Evolutionary conservation across 129 eudicot genomes (phyloP).

Genomic region (Silybum marianum): DNA sequence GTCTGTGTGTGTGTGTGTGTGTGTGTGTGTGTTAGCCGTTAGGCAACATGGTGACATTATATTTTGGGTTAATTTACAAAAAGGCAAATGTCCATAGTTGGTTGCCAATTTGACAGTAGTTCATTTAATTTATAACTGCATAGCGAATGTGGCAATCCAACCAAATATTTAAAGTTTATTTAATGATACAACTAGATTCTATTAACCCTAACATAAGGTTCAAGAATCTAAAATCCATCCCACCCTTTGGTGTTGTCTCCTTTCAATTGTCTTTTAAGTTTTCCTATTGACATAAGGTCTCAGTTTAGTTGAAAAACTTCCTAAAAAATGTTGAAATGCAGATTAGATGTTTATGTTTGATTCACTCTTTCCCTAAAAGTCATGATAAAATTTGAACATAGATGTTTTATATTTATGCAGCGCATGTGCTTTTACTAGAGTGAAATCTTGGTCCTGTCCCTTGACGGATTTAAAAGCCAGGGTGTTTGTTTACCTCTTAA

Average conservation of each 20-base stretch:
- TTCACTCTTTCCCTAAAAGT: neutral
- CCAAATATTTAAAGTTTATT: neutral
- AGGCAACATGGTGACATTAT: neutral
- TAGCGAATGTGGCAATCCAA: neutral
- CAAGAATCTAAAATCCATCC: constrained; percentile 1
- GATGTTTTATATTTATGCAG: neutral
- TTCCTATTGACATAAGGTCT: neutral
- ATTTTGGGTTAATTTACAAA: neutral
- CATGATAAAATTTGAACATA: neutral
- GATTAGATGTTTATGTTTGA: neutral
- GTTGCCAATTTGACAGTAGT: neutral
- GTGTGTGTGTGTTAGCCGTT: no score
- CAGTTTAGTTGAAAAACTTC: no score
- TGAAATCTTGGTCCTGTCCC: neutral
- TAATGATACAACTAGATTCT: neutral
- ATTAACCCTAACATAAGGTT: neutral
- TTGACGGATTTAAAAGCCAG: neutral
- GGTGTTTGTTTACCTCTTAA: no score
- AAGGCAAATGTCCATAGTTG: neutral
- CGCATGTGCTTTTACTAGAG: neutral
- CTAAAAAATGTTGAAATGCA: neutral
- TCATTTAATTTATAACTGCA: neutral
- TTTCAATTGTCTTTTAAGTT: neutral
- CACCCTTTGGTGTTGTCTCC: neutral
- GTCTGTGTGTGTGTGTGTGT: no score